Evolutionary conservation across 352 stramenopile genomes (phyloP), one percentile per base, ranked within the genome.

Genomic region (Globisporangium cystogenes): DNA sequence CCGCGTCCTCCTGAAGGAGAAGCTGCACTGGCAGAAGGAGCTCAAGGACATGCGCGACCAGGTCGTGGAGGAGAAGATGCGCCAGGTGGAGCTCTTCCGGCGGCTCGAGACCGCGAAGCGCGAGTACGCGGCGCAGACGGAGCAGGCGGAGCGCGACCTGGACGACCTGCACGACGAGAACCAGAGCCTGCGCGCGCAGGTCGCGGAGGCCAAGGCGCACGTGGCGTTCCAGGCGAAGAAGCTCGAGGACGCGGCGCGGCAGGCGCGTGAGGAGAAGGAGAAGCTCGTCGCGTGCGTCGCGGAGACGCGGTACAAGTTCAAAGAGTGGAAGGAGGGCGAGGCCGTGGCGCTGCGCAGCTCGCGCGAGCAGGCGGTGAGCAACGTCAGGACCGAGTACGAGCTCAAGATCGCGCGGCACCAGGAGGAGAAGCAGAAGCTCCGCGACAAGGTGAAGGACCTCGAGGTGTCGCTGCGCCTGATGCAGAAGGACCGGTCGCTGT

Each of bases 21-120:
- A 89, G 40, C 57, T 89, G n/a, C 67, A 74, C 24, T 84, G 70
- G 72, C 70, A 87, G 40, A 82, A 77, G 20, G 76, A 86, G 42
- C 55, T 87, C 24, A 82, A 86, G 45, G 68, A 74, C 18, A 64
- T 75, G 39, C 65, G 74, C 6, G 71, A 74, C 14, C 72, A 87
- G 39, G 70, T 87, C 0, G 68, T 84, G 21, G 76, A 87, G 47
- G 74, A 86, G 47, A 90, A 90, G 46, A 86, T 87, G 76, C 70
- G 69, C 0, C 79, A 87, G 36, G 74, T 87, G 7, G 76, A 84
- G 39, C 48, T 87, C 4, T 76, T 82, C 42, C 72, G 76, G 7
- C 70, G 74, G 4, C 64, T 87, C 7, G 74, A 90, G 52, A 62
- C 63, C 0, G 62, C 56, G 21, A 84, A 87, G 27, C 70, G 70